Base-by-base conservation (phyloP, 83 land plant species). In the Diphasiastrum complanatum region DNA sequence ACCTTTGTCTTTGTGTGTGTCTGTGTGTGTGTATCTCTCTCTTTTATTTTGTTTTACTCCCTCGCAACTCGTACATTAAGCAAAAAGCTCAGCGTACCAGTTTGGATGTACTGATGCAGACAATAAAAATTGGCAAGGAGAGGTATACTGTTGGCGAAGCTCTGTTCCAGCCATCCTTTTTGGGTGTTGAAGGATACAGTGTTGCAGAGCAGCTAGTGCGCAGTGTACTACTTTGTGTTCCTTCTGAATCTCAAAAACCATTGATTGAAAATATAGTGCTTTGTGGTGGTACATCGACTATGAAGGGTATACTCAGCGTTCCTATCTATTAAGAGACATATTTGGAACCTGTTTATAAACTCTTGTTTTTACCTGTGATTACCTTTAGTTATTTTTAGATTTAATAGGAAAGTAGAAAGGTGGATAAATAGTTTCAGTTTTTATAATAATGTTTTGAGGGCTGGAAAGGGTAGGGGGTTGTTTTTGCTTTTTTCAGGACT, bases 201-300 rank as follows among this genome's bases (percentile, higher is more conserved):
- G 78, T 95, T 64, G 85, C 88, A 52, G 99, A 95, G 60, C 93
- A 91, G 78, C 79, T 90, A 25, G 80, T 89, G 26, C 83, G 85
- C 5, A 61, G 83, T 65, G 84, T 83, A 34, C 86, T 97, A 58
- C 32, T 63, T 23, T 84, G 79, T 66, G 79, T 82, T 4, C 81
- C 95, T 51, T 75, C 92, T 19, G 99, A 95, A 65, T 81, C 80
- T 59, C 97, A 90, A 36, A 60, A 88, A 38, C 93, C 93, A 62
- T 69, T 95, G 26, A 69, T 90, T 45, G 99, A 95, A 61, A 95
- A 90, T 59, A 86, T 87, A 22, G 84, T 90, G 8, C 87, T 90
- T 18, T 89, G 96, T 81, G 96, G 96, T 61, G 91, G 87, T 27
- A 89, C 91, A 37, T 71, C 83, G 16, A 71, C 85, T 10, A 83